Conservation (phyloP, 208 protist species). For the Trypanosomatidae sp. region DNA sequence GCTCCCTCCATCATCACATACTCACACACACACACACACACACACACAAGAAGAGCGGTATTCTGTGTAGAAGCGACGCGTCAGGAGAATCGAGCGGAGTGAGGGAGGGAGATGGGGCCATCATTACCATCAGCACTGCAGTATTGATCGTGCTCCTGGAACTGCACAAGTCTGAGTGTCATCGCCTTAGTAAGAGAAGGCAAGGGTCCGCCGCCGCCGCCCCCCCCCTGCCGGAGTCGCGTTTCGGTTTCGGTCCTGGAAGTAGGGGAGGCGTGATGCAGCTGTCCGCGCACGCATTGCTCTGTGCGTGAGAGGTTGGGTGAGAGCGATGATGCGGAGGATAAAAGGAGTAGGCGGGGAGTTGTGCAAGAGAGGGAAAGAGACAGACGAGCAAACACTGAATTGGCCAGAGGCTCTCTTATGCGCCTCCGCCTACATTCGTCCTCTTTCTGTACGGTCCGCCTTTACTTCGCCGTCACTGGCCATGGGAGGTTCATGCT, state of each 20-base stretch:
- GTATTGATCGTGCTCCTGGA: neutral
- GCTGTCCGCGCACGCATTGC: neutral
- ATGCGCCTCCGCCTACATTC: neutral
- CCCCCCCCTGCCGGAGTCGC: neutral
- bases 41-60: too few species aligned
- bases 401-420: neutral
- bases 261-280: neutral
- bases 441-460: neutral
- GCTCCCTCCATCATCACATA: neutral
- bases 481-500: conserved; percentile 11
- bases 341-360: neutral
- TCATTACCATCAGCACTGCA: neutral
- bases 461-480: neutral
- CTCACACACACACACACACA: too few species aligned
- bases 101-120: neutral
- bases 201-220: neutral
- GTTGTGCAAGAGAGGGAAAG: neutral
- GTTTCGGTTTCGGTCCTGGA: neutral
- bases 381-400: neutral
- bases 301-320: neutral
- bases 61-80: too few species aligned
- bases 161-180: neutral
- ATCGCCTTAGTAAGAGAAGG: neutral
- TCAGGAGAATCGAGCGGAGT: neutral
- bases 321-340: neutral